Base-by-base conservation (phyloP, 495 filamentous ascomycete genomes). In the Rhypophila decipiens region DNA sequence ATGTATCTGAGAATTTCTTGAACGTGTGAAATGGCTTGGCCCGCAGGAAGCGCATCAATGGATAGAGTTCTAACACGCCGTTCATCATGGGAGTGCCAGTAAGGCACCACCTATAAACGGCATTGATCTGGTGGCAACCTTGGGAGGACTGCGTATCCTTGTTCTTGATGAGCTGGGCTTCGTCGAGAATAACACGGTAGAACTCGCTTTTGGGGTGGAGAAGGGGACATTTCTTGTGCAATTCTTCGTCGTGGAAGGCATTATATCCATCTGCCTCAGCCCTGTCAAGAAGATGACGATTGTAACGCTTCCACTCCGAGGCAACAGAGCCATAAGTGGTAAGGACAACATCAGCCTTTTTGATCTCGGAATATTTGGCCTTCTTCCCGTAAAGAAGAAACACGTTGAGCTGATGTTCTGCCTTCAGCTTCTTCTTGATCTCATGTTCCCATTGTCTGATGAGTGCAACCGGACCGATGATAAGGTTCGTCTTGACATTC, bases 31-130 rank as follows among this genome's bases (percentile, higher is more conserved):
- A 97, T n/a, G 91, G 90, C 37, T 72, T 78, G 54, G 94, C 93
- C 3, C 78, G 71, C 38, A 96, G 72, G 64, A 96, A 98, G 19
- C 74, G 76, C 41, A 98, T 73, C 24, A 96, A 69, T 2, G 89
- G 84, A 57, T 80, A 90, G n/a, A 95, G 67, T 58, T 96, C 93
- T 24, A 76, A 73, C 2, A 91, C 79, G 12, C 73, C 80, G 56
- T 98, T 97, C 84, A 93, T 90, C 83, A 96, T 94, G 0, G 93
- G 93, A 0, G 89, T 96, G 5, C 93, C 93, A 10, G 87, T 94
- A 65, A 98, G 80, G 57, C 88, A 95, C 66, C 89, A 85, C 15
- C 93, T 72, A 54, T 86, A 80, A 23, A 68, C 77, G 13, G 87
- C 67, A 39, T 79, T 64, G 7, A 96, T 72, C 5, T 67, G 55